Base-by-base conservation (phyloP, 805 yeast species). In the Metschnikowia reukaufii region DNA sequence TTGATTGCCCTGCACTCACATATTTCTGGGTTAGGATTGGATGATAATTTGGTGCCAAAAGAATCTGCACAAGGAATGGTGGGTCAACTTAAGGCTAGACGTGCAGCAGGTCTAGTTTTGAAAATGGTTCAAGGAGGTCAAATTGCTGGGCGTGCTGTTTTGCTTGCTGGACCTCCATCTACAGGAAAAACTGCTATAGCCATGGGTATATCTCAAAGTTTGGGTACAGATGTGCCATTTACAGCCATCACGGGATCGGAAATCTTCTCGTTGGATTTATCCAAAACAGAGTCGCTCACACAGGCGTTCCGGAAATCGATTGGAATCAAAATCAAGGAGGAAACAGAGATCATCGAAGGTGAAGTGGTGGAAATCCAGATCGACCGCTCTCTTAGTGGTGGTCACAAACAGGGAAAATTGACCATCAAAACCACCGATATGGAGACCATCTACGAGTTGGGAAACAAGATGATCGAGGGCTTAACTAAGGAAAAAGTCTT, bases 101-200 rank as follows among this genome's bases (percentile, higher is more conserved):
- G 83, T 63, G 98, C 99, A 4, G 96, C 97, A 16, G 99, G 97
- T 48, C 84, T 94, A 35, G 84, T 94, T 44, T 78, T 92, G 57
- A 91, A 88, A 70, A 85, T 94, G 89, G 89, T 94, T 50, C 90
- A 88, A 63, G 90, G 87, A 29, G 96, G 97, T 42, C 83, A 88
- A 55, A 92, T 94, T 68, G 97, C 98, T 18, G 99, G 99, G 21
- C 81, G 97, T 56, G 97, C 98, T 1, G 94, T 91, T 17, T 71
- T 94, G 52, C 77, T 94, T 50, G 98, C 99, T 0, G 99, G 99
- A 34, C 98, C 98, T 9, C 99, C 99, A 23, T 88, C 96, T 12
- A 94, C 99, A 0, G 99, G 99, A 68, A 94, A 94, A 67, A 94
- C 99, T 3, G 99, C 99, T 32, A 81, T 94, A 59, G 99, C 99